Evolutionary conservation across 768 basidiomycete species (phyloP), one percentile per base, ranked within the genome.

Genomic region (Termitomyces titanicus): DNA sequence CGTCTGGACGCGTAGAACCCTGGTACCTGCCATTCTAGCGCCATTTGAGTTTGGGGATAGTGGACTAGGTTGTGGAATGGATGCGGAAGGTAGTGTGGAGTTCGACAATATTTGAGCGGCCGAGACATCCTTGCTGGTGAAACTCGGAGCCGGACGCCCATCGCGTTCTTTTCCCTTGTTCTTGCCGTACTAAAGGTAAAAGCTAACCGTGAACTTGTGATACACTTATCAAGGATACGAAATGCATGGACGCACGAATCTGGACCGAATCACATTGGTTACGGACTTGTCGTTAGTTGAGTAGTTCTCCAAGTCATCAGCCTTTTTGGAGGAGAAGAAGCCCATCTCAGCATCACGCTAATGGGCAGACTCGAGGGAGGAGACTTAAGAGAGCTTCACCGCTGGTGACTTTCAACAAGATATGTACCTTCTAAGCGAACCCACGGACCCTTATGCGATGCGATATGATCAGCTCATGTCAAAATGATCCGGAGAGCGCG

Each of bases 141-240:
- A 75, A 50, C 68, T 67, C 58, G 66, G 58, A 56, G 63, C 56
- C 57, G 59, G 47, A 3, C 68, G 63, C 45, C 68, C 69, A 67
- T 79, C 79, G 39, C 79, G 77, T 60, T 78, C 79, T 70, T 82
- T 84, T 47, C 81, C 81, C 62, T 82, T 84, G 65, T 72, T 68
- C 64, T 78, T 83, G 51, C 82, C 80, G 59, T 82, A 82, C 82
- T 84, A 54, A 52, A 60, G 40, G 24, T 45, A 55, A 54, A 56
- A 43, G 49, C 60, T 60, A 56, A 50, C 61, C 54, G 60, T 57
- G 24, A 56, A 59, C 53, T 51, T 58, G 49, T 50, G 44, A 45
- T 48, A 33, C 51, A 33, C 47, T 45, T 40, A 40, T 50, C 38
- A 48, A 43, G 44, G 50, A 40, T 53, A 38, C 51, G 63, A 63